These are phyloP conservation scores for Phytophthora sp. DNA, from an alignment of 352 stramenopile genomes.

Conservation along the genomic window DNA sequence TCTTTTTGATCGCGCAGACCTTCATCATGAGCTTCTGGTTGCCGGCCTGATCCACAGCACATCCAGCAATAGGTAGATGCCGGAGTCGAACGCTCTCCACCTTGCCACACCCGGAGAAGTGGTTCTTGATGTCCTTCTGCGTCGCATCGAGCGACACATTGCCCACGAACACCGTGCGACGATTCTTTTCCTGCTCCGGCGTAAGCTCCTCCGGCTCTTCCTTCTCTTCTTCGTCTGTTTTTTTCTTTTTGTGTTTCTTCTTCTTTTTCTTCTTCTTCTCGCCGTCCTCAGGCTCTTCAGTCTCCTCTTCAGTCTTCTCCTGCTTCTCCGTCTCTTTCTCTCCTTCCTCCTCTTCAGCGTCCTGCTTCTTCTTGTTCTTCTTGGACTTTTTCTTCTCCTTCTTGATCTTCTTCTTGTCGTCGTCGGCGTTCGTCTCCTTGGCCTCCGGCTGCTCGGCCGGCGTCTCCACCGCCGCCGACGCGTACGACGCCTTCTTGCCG, in stretches of 20 bases:
- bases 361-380: slow-evolving; percentile 9
- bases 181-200: slow-evolving; percentile 61
- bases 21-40: slow-evolving; percentile 94
- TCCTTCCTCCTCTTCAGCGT: slow-evolving; percentile 16
- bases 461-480: slow-evolving; percentile 10
- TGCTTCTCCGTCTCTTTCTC: slow-evolving; percentile 25
- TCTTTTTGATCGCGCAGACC: slow-evolving; percentile 90
- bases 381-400: slow-evolving; percentile 9
- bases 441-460: slow-evolving; percentile 6
- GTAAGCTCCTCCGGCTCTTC: slow-evolving; percentile 27
- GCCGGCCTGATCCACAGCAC: slow-evolving; percentile 80
- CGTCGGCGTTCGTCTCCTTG: not conserved
- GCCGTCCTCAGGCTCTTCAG: slow-evolving; percentile 1
- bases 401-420: slow-evolving; percentile 5
- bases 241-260: slow-evolving; percentile 26
- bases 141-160: slow-evolving; percentile 91
- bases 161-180: slow-evolving; percentile 92
- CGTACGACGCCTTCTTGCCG: slow-evolving; percentile 71
- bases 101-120: slow-evolving; percentile 87
- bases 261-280: slow-evolving; percentile 35
- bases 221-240: not conserved
- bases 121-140: slow-evolving; percentile 76
- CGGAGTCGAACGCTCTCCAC: slow-evolving; percentile 88
- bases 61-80: slow-evolving; percentile 86
- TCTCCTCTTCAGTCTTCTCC: not conserved